Evolutionary conservation across 352 stramenopile genomes (phyloP).

Genomic region (Globisporangium abappressorium): DNA sequence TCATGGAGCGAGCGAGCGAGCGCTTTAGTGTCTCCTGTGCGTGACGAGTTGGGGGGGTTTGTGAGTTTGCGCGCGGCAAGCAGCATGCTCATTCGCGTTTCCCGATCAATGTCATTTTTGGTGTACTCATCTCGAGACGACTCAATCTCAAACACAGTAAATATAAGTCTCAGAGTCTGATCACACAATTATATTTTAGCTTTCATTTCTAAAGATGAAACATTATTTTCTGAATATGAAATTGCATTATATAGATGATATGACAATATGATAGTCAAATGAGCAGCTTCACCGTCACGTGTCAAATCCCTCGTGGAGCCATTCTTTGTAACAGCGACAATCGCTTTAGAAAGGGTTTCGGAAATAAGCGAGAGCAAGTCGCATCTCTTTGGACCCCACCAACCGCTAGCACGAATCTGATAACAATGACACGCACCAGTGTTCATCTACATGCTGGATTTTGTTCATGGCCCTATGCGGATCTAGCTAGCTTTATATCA

Average conservation of each 20-base stretch:
- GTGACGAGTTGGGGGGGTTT: neutral
- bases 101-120: neutral
- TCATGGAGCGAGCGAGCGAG: neutral
- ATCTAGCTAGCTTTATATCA: neutral
- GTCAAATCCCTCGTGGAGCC: neutral
- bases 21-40: neutral
- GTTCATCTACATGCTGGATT: neutral
- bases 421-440: neutral
- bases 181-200: too few relatives aligned
- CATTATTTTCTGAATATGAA: too few relatives aligned
- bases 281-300: neutral
- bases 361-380: neutral
- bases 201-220: too few relatives aligned
- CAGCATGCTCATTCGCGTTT: neutral
- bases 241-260: too few relatives aligned
- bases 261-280: too few relatives aligned
- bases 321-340: neutral
- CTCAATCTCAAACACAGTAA: too few relatives aligned
- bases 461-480: neutral
- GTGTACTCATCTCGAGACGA: neutral
- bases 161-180: neutral
- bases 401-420: constrained; percentile 2
- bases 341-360: constrained; percentile 1
- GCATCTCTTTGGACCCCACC: neutral
- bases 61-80: neutral